Conservation (phyloP, 2,329 filamentous ascomycete genomes). For the Emmonsiellopsis sp. region DNA sequence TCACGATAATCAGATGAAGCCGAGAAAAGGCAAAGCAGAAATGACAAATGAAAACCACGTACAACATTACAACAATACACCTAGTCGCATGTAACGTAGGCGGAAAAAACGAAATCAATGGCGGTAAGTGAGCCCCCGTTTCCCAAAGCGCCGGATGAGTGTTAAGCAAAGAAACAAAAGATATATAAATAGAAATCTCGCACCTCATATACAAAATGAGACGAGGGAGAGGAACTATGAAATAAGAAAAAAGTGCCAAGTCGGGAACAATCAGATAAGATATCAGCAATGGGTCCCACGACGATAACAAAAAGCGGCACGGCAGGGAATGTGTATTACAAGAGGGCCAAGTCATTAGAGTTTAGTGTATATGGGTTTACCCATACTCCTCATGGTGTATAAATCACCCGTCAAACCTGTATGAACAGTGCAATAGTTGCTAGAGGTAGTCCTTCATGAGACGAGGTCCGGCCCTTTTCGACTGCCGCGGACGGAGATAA, state of each 20-base stretch:
- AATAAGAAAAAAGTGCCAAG: not conserved
- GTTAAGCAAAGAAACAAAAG: not conserved
- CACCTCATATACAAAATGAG: not conserved
- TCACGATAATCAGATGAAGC: too few species aligned
- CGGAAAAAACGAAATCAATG: not conserved
- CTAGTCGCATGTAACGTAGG: too few species aligned
- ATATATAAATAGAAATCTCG: not conserved
- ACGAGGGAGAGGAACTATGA: not conserved
- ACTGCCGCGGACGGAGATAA: not conserved
- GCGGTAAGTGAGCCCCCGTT: not conserved
- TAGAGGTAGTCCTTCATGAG: not conserved
- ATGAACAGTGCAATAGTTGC: not conserved
- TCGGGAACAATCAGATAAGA: not conserved
- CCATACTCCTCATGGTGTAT: not conserved
- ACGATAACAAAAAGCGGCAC: not conserved
- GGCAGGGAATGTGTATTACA: not conserved
- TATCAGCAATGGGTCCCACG: not conserved
- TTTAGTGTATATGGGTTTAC: not conserved
- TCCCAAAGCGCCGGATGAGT: not conserved
- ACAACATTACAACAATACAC: too few species aligned
- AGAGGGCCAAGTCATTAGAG: not conserved
- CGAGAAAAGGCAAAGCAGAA: too few species aligned
- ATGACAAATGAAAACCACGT: not conserved
- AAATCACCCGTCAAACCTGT: not conserved
- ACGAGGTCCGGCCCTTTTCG: not conserved